These are phyloP conservation scores for Hydrangea macrophylla DNA, from an alignment of 148 eudicot genomes.

Conservation along the genomic window DNA sequence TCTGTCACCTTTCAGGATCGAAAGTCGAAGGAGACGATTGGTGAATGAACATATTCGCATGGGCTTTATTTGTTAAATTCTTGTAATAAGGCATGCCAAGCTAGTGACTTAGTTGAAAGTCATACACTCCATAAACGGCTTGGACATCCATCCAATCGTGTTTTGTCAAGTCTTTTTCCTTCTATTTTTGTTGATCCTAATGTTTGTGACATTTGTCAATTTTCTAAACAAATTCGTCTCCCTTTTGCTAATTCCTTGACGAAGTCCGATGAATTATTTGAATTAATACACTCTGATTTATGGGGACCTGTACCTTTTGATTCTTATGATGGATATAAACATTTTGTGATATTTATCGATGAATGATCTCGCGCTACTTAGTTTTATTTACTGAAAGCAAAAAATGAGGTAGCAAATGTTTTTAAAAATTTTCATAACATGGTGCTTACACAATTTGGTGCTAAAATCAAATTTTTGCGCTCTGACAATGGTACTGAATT, in stretches of 20 bases:
- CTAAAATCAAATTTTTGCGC: no score
- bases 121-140: not conserved
- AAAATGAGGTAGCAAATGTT: no score
- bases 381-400: no score
- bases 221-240: not conserved
- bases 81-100: not conserved
- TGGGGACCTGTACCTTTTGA: not conserved
- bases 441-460: no score
- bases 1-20: not conserved
- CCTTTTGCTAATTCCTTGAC: not conserved
- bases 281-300: not conserved
- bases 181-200: no score
- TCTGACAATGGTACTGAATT: no score
- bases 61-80: not conserved
- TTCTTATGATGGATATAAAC: not conserved
- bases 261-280: not conserved
- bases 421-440: no score
- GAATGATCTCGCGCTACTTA: not conserved
- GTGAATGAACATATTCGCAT: not conserved
- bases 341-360: not conserved
- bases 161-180: not conserved
- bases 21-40: not conserved
- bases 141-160: not conserved
- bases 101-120: no score
- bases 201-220: not conserved